Evolutionary conservation across 2,329 filamentous ascomycete genomes (phyloP), one percentile per base, ranked within the genome.

Genomic region (Fusarium continuum): DNA sequence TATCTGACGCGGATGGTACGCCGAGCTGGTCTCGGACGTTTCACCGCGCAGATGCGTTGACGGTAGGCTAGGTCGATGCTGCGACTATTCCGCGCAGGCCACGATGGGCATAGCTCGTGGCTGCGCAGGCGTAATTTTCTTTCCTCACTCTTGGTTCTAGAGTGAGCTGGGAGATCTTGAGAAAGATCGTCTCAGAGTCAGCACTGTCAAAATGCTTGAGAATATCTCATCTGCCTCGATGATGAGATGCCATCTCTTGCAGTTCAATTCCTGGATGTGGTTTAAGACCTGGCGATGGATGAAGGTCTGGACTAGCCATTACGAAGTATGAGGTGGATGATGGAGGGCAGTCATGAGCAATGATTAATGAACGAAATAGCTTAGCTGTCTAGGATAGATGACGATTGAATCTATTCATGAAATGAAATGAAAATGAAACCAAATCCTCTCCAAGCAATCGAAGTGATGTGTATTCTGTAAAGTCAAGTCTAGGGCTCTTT

Each of bases 31-130:
- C 77, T 79, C 77, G 77, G 66, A 66, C 61, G 71, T 70, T 64
- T 34, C 47, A 31, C 50, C 56, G 57, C 55, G 48, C 43, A 41
- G 57, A 56, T 59, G 61, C 65, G 64, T 61, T 60, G 72, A 70
- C 70, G 69, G 66, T 68, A 76, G 77, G 75, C 76, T 78, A 80
- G 81, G 82, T 81, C 81, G 81, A 83, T 84, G 79, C 81, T 83
- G 76, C 81, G 80, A 70, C 80, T 80, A 77, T 55, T 47, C 29
- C 79, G 69, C 77, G 76, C 73, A 74, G 74, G 31, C 64, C 54
- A 68, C 46, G 54, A 59, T 54, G 55, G 19, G 41, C 57, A 63
- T 58, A 61, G 57, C 65, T 64, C 62, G 60, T 70, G 65, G 70
- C 65, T 67, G 55, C 65, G 71, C 54, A 70, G 72, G 67, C 59